A percentile compares a stretch with the other conserved stretches of the same genome.
Conservation (phyloP, 495 filamentous ascomycete genomes). For the Neurospora africana region DNA sequence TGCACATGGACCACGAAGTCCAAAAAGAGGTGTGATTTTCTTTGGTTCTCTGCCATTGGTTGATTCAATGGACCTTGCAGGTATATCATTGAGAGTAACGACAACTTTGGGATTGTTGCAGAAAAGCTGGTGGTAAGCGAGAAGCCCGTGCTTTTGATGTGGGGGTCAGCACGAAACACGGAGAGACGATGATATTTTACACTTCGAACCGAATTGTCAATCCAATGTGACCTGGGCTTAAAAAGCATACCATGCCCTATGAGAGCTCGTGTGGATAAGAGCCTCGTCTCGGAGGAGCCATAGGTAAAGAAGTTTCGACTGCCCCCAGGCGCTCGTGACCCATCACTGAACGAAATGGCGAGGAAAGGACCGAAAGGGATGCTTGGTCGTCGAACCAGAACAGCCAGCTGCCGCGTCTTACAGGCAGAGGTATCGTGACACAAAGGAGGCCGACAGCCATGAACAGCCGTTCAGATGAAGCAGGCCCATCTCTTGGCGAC, state of each 20-base stretch:
- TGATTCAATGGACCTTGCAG: background rate
- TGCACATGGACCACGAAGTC: background rate
- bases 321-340: background rate
- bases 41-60: background rate
- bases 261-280: background rate
- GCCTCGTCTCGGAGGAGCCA: constrained; percentile 3
- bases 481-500: constrained; percentile 23
- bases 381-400: background rate
- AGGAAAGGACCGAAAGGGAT: constrained; percentile 2
- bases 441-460: background rate
- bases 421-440: constrained; percentile 2
- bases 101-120: constrained; percentile 7
- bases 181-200: background rate
- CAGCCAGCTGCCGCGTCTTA: background rate
- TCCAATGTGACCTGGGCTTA: background rate
- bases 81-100: background rate
- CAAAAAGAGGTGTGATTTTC: background rate
- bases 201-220: background rate
- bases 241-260: background rate
- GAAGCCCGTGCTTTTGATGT: background rate
- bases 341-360: constrained; percentile 1
- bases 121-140: constrained; percentile 7
- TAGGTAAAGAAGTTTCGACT: background rate
- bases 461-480: constrained; percentile 10
- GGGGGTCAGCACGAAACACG: background rate